phyloP scores from a whole-genome alignment of 2,329 filamentous ascomycete genomes.

The Metarhizium humberi region DNA sequence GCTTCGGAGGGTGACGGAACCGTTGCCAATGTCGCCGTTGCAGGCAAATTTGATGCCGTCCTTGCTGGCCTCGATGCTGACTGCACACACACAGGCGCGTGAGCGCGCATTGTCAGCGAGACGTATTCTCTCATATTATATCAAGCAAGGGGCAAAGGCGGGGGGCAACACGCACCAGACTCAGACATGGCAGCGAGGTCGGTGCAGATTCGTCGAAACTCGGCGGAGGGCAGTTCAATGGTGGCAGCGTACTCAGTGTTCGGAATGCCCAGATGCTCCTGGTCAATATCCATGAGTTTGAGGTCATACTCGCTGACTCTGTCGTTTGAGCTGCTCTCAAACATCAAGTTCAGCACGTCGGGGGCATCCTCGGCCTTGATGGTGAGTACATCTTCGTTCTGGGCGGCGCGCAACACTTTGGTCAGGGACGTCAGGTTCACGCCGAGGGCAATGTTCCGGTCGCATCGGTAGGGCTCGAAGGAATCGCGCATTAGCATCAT shows the following conservation, averaged over 20 bases:
- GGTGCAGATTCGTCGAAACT: slow-evolving; percentile 92
- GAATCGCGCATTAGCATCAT: slow-evolving; percentile 53
- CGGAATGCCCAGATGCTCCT: slow-evolving; percentile 96
- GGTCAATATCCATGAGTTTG: slow-evolving; percentile 99
- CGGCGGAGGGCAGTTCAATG: slow-evolving; percentile 75
- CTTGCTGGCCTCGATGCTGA: slow-evolving; percentile 92
- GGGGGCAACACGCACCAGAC: slow-evolving; percentile 59
- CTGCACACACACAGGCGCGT: slow-evolving; percentile 33
- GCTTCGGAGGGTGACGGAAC: slow-evolving; percentile 82
- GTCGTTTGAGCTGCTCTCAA: slow-evolving; percentile 83
- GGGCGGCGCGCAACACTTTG: slow-evolving; percentile 90
- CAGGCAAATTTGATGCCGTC: slow-evolving; percentile 94
- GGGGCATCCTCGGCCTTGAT: slow-evolving; percentile 96
- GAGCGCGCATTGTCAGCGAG: background rate
- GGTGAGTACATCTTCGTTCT: slow-evolving; percentile 89
- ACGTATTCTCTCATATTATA: background rate
- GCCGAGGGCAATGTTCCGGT: slow-evolving; percentile 96
- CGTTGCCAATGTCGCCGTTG: slow-evolving; percentile 91
- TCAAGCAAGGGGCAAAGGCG: background rate
- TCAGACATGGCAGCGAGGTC: slow-evolving; percentile 90
- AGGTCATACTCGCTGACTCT: slow-evolving; percentile 97
- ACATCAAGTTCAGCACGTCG: slow-evolving; percentile 89
- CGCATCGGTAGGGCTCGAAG: slow-evolving; percentile 68
- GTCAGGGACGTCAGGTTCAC: slow-evolving; percentile 95
- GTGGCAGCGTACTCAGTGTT: slow-evolving; percentile 97